phyloP scores from a whole-genome alignment of 2,329 filamentous ascomycete species.

The Tolypocladium sp. region DNA sequence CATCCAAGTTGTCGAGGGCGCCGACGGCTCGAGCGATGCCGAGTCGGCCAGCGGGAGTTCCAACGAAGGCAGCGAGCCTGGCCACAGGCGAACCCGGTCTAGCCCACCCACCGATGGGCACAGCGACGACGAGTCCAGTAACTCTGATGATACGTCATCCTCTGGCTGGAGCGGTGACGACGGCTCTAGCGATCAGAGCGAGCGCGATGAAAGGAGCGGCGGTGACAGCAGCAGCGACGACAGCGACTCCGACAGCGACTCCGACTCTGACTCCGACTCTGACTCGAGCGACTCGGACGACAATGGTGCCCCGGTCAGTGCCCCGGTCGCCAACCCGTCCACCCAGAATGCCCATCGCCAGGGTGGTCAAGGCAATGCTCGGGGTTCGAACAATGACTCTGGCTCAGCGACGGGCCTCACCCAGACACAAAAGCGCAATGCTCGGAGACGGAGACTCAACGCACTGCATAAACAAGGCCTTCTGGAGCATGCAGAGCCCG shows the following conservation, averaged over 20 bases:
- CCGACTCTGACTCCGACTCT: constrained; percentile 3
- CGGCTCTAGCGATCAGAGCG: background rate
- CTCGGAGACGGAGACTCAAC: constrained; percentile 33
- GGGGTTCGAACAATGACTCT: background rate
- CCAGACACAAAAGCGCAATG: constrained; percentile 42
- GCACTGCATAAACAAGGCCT: constrained; percentile 1
- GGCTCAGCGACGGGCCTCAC: constrained; percentile 24
- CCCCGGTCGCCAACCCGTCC: background rate
- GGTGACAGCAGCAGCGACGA: constrained; percentile 4
- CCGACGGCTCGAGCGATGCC: background rate
- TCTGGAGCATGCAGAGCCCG: background rate
- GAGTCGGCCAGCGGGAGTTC: background rate
- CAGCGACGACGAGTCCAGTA: background rate
- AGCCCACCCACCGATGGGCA: too few species aligned
- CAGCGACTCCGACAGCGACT: constrained; percentile 7
- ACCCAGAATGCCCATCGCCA: background rate
- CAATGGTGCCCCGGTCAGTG: background rate
- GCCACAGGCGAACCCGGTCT: background rate
- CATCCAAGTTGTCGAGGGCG: constrained; percentile 13
- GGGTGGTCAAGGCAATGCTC: background rate
- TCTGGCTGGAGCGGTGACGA: background rate
- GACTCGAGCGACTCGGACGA: background rate
- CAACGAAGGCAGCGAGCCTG: background rate
- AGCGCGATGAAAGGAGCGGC: background rate
- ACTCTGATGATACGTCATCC: background rate